Percentiles rank a stretch among this genome's conserved stretches.
Conservation (phyloP, 345 rosid species). For the Schrenkiella parvula region DNA sequence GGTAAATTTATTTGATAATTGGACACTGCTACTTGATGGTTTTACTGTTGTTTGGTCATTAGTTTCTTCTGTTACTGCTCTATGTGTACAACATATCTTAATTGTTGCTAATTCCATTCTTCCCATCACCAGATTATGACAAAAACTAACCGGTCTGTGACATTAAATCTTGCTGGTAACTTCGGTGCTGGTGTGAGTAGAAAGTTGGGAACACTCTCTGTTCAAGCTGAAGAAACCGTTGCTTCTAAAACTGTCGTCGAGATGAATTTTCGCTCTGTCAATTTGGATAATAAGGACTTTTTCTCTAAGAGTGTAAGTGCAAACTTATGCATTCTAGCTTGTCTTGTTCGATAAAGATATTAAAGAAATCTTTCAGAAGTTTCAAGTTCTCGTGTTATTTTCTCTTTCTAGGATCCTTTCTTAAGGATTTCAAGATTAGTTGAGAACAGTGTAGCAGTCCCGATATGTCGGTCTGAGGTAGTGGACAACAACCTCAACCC, state of each 20-base stretch:
- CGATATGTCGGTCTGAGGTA: conserved; percentile 81
- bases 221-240: conserved; percentile 69
- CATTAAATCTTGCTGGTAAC: conserved; percentile 46
- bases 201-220: conserved; percentile 53
- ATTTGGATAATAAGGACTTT: conserved; percentile 65
- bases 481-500: conserved; percentile 73
- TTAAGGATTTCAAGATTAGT: conserved; percentile 68
- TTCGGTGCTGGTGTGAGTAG: conserved; percentile 35
- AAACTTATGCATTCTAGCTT: neutral
- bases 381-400: neutral
- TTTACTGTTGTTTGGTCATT: conserved; percentile 5
- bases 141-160: conserved; percentile 42
- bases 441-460: conserved; percentile 50
- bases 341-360: neutral
- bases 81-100: neutral
- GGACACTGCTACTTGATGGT: neutral
- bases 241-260: conserved; percentile 60
- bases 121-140: conserved; percentile 59
- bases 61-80: conserved; percentile 6
- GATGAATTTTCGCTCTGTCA: conserved; percentile 44
- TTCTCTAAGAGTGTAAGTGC: conserved; percentile 76
- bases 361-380: neutral
- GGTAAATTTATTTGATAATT: conserved; percentile 25
- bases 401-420: conserved; percentile 65
- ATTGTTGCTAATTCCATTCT: neutral